Evolutionary conservation across 2,329 filamentous ascomycete species (phyloP).

Genomic region (Xylariaceae sp.): DNA sequence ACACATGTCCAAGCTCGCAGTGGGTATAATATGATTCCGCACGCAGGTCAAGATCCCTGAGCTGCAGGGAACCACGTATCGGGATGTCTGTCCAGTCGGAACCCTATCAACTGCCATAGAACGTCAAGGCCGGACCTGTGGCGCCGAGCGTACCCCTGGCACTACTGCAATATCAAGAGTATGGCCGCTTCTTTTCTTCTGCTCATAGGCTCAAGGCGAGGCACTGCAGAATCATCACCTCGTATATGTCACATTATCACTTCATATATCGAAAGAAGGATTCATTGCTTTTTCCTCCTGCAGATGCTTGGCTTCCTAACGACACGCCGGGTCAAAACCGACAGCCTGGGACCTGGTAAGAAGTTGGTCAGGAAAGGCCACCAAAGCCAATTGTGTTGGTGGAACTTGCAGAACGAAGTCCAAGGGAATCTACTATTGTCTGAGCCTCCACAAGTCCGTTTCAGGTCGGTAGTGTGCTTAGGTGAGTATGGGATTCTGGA

Average conservation of each 20-base stretch:
- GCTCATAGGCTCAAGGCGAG: constrained; percentile 15
- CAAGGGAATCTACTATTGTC: neutral
- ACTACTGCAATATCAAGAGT: constrained; percentile 11
- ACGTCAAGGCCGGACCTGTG: constrained; percentile 13
- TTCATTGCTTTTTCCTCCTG: constrained; percentile 8
- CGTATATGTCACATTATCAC: constrained; percentile 24
- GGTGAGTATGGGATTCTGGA: neutral
- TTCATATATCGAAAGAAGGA: constrained; percentile 9
- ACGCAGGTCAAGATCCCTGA: constrained; percentile 2
- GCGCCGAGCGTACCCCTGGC: constrained; percentile 17
- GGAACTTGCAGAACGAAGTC: neutral
- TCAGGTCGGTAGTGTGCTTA: neutral
- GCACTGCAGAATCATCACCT: constrained; percentile 18
- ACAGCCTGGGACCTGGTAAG: constrained; percentile 21
- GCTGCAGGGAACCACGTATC: constrained; percentile 10
- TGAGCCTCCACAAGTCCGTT: neutral
- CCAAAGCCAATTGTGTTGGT: constrained; percentile 1
- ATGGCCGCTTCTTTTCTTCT: constrained; percentile 3
- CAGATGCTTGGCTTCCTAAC: constrained; percentile 12
- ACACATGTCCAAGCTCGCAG: constrained; percentile 10
- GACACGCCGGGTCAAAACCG: constrained; percentile 17
- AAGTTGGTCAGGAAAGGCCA: constrained; percentile 5
- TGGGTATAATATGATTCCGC: constrained; percentile 2
- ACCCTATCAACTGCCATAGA: constrained; percentile 12
- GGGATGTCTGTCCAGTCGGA: constrained; percentile 18